These are phyloP conservation scores for Aureobasidium sp. DNA, from an alignment of 2,329 filamentous ascomycete species.

Conservation along the genomic window DNA sequence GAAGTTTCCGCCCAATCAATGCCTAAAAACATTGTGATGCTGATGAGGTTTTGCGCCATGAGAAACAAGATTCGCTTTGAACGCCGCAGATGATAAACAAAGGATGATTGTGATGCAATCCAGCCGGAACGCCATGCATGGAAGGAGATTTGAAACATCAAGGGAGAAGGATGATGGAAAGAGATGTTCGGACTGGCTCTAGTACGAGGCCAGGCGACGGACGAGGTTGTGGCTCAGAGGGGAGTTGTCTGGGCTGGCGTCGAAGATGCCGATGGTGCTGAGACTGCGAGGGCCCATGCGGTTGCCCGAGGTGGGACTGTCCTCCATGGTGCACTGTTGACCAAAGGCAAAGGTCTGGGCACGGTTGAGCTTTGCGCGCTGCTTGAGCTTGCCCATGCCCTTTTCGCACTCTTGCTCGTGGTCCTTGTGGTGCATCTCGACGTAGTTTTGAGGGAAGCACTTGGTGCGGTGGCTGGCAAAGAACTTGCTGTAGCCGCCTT, in stretches of 20 bases:
- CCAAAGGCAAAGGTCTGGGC: constrained; percentile 96
- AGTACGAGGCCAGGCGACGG: constrained; percentile 30
- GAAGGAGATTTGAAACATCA: constrained; percentile 16
- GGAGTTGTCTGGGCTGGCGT: constrained; percentile 21
- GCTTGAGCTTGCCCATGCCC: constrained; percentile 86
- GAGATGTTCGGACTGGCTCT: constrained; percentile 8
- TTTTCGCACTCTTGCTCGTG: constrained; percentile 90
- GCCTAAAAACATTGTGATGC: constrained; percentile 10
- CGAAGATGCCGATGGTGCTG: constrained; percentile 13
- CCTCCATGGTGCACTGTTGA: constrained; percentile 54
- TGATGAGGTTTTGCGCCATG: constrained; percentile 15
- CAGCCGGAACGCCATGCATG: constrained; percentile 18
- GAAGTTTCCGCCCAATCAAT: constrained; percentile 1
- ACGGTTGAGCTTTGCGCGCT: constrained; percentile 74
- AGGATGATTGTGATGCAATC: constrained; percentile 15
- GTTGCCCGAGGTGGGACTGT: constrained; percentile 48
- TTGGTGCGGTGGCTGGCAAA: constrained; percentile 68
- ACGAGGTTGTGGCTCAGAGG: constrained; percentile 25
- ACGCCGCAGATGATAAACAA: constrained; percentile 15
- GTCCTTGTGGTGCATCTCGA: constrained; percentile 90
- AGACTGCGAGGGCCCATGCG: constrained; percentile 23
- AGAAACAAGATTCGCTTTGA: constrained; percentile 16
- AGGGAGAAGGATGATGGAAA: constrained; percentile 9
- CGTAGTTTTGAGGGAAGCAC: constrained; percentile 91
- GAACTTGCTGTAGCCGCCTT: constrained; percentile 93